Conservation (phyloP, 371 early-diverging fungal genomes). For the Mucor lusitanicus region DNA sequence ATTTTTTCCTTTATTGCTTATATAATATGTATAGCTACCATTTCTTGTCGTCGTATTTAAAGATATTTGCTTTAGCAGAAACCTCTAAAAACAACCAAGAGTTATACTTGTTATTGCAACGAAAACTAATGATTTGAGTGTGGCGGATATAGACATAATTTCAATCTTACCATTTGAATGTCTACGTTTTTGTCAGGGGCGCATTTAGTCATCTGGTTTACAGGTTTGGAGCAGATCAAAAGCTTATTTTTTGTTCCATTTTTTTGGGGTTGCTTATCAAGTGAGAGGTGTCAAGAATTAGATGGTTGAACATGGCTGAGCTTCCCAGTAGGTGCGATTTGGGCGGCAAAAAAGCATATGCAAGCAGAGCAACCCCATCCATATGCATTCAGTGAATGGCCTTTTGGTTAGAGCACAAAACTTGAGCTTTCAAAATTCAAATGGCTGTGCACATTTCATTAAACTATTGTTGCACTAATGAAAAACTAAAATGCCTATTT, state of each 20-base stretch:
- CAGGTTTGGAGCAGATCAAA: neutral
- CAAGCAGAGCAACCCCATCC: neutral
- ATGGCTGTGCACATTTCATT: neutral
- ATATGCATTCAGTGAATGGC: neutral
- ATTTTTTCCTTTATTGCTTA: too few species aligned
- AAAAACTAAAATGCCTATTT: neutral
- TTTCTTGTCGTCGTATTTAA: too few species aligned
- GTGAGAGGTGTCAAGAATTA: neutral
- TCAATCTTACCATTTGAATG: too few species aligned
- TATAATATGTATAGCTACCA: too few species aligned
- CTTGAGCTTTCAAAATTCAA: neutral
- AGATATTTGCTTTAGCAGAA: too few species aligned
- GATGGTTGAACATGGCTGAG: neutral
- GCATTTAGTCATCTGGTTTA: neutral
- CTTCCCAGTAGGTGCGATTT: neutral
- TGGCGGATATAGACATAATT: too few species aligned
- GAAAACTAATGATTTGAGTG: too few species aligned
- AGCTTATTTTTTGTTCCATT: neutral
- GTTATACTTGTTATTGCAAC: too few species aligned
- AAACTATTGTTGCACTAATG: neutral
- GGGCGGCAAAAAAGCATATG: neutral
- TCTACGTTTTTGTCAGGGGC: too few species aligned
- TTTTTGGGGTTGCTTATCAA: neutral
- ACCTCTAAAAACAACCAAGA: too few species aligned
- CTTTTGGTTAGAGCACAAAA: neutral